Evolutionary conservation across 192 early-diverging fungal species (phyloP), one percentile per base, ranked within the genome.

Genomic region (Coemansia sp.): DNA sequence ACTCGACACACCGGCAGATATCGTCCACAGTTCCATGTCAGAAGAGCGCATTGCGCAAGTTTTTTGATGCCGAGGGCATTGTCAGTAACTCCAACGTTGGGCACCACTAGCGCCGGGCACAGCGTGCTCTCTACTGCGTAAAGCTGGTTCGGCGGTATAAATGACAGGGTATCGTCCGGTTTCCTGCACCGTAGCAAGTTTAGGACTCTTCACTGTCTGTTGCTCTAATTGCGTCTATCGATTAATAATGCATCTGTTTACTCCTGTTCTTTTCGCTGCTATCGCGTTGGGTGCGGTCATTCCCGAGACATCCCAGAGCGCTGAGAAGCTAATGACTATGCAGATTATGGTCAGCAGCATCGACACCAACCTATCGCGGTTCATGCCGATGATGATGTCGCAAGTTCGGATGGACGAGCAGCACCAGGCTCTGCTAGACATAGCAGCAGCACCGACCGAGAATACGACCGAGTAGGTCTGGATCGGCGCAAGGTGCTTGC

Each of bases 281-380:
- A 7, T 40, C 15, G 58, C 38, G 14, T 20, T 40, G 25, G 40
- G 40, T 14, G 40, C 40, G 15, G 40, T 44, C 40, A 44, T 44
- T n/a, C 40, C 40, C 11, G 12, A 44, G 15, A n/a, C 11, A 22
- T 44, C 42, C 15, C 12, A 48, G 54, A 21, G 19, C 15, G 57
- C 54, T 4, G 31, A 55, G 44, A 34, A 47, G 26, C 44, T 25
- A 19, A 47, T 34, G 9, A 20, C 58, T 51, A 62, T 47, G 36
- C 54, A 49, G 49, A 66, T 56, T 5, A 34, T 66, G 31, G 59
- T 67, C 10, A 36, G 57, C 3, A 66, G 38, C 19, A 54, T 70
- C 44, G 75, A 77, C n/a, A 38, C 66, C n/a, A 68, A 77, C 38
- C 53, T 77, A 31, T 77, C 74, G 44, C 68, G 56, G 21, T 64